Base-by-base conservation (phyloP, 2,329 filamentous ascomycete species). In the Xylariomycetidae sp. region DNA sequence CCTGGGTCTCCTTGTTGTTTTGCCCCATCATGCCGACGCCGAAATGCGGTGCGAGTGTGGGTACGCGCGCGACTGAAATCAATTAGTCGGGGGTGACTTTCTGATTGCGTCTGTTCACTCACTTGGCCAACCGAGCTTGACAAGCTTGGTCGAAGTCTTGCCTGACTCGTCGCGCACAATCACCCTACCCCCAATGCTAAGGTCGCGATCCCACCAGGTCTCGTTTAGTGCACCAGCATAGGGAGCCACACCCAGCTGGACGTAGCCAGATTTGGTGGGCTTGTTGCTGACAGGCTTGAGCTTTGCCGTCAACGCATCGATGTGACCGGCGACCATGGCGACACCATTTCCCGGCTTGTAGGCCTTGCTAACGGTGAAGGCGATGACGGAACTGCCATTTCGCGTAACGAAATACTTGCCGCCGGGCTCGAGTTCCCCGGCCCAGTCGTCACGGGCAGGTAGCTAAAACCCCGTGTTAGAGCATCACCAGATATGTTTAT, bases 131-230 rank as follows among this genome's bases (percentile, higher is more conserved):
- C 83, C 86, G 31, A 97, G 70, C 67, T 94, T 94, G 41, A 96
- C 89, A 28, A 97, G 72, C 66, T 82, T 86, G 18, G 77, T 80
- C 15, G 74, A 70, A 22, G 94, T 87, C 72, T 90, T 94, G 46
- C 83, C 83, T 3, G 77, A 76, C 30, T 69, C 63, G 48, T 95
- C 82, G 44, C 81, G 85, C 28, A 97, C 81, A 30, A 97, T 70
- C 4, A 97, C 90, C 27, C 88, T 74, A 25, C 92, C 92, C 44
- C 88, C 92, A 49, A 97, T 85, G 45, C 85, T 82, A 32, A 98
- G 73, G 59, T 98, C 92, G 23, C 92, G 79, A 60, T 97, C 92
- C 90, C 89, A 97, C 92, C 92, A 97, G 1, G 92, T 97, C 42
- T 72, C 70, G 56, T 89, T 92, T 41, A 97, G 65, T 2, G 71